Evolutionary conservation across 2,329 filamentous ascomycete genomes (phyloP).

Genomic region (Fusarium sp.): DNA sequence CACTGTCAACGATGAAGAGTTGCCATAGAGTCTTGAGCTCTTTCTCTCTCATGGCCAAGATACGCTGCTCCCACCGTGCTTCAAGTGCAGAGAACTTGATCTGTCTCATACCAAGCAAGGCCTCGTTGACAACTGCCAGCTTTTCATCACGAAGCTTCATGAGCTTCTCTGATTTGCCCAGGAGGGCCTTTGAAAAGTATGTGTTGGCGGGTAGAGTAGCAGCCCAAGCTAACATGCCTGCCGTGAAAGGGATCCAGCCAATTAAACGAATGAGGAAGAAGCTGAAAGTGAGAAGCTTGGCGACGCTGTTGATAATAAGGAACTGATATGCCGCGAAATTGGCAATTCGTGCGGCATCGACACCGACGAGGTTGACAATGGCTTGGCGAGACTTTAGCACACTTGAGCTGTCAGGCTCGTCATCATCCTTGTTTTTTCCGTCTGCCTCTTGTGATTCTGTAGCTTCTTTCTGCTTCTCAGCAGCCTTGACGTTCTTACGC

Average conservation of each 20-base stretch:
- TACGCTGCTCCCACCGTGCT: conserved; percentile 78
- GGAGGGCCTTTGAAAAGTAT: conserved; percentile 73
- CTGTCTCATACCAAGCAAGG: conserved; percentile 82
- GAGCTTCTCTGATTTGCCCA: conserved; percentile 72
- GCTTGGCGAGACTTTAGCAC: conserved; percentile 69
- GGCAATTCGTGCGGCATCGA: conserved; percentile 77
- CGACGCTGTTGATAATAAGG: conserved; percentile 70
- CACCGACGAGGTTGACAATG: conserved; percentile 82
- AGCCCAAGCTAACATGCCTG: conserved; percentile 73
- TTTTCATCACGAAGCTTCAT: conserved; percentile 84
- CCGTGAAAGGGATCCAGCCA: conserved; percentile 76
- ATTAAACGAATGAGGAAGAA: conserved; percentile 75
- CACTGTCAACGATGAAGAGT: conserved; percentile 73
- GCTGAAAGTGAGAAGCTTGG: conserved; percentile 75
- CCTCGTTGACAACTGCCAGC: conserved; percentile 80
- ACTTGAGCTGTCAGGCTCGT: conserved; percentile 57
- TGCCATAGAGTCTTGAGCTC: conserved; percentile 77
- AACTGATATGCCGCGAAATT: conserved; percentile 77
- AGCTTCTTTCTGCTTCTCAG: conserved; percentile 60
- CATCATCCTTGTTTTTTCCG: conserved; percentile 62
- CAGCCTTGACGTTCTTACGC: conserved; percentile 80
- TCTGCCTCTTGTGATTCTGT: conserved; percentile 50
- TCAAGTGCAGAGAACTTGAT: conserved; percentile 88
- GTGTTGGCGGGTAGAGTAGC: conserved; percentile 77
- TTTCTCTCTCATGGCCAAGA: conserved; percentile 69